Conservation (phyloP, 768 basidiomycete species). For the Chalciporus chontae region DNA sequence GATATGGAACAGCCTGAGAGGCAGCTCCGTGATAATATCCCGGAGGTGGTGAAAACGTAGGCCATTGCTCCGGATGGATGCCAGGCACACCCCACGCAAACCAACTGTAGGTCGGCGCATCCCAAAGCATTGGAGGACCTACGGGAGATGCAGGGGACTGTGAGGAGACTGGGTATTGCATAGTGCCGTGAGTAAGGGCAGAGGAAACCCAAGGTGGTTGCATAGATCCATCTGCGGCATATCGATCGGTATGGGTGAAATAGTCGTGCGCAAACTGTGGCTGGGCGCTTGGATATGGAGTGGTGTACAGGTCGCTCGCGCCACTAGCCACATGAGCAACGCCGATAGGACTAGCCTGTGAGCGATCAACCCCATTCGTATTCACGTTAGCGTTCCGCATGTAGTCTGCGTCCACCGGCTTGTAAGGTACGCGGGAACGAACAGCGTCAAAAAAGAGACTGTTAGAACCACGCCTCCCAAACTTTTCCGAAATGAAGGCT, state of each 20-base stretch:
- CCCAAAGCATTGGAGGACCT: conserved; percentile 29
- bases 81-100: conserved; percentile 28
- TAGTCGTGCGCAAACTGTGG: conserved; percentile 25
- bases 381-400: conserved; percentile 20
- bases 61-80: conserved; percentile 28
- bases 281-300: conserved; percentile 21
- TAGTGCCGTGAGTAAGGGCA: conserved; percentile 20
- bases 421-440: conserved; percentile 25
- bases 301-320: conserved; percentile 24
- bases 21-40: conserved; percentile 26
- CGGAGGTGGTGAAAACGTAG: conserved; percentile 24
- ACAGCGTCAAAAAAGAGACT: conserved; percentile 39
- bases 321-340: conserved; percentile 18
- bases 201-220: conserved; percentile 28
- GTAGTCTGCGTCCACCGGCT: conserved; percentile 19
- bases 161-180: conserved; percentile 28
- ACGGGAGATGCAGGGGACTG: conserved; percentile 28
- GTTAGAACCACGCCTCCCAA: conserved; percentile 34
- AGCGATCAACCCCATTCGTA: conserved; percentile 17
- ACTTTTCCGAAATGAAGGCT: conserved; percentile 18
- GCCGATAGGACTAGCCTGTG: conserved; percentile 22
- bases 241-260: conserved; percentile 25
- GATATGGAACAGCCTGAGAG: conserved; percentile 23
- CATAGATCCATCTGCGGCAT: conserved; percentile 18
- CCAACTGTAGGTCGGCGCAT: conserved; percentile 27